Evolutionary conservation across 2,329 filamentous ascomycete genomes (phyloP), one percentile per base, ranked within the genome.

Genomic region (Lomentospora prolificans): DNA sequence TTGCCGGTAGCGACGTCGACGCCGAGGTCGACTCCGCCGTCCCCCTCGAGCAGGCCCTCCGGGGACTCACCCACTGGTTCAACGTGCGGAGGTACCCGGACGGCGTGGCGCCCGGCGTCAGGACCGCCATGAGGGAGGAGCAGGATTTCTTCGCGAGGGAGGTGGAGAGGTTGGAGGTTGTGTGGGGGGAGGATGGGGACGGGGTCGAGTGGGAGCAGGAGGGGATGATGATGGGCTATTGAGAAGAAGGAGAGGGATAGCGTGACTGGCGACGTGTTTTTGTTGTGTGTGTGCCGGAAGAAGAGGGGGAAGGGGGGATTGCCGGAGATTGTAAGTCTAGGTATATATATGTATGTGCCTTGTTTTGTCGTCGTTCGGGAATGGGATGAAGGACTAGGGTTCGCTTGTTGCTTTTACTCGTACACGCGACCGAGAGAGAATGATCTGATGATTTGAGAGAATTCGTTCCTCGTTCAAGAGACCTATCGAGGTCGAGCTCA

Each of bases 21-120:
- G 89, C 87, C 1, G 92, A 96, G 62, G 90, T 97, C 1, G 94
- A 97, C 65, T 89, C 95, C 66, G 89, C 91, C 12, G 74, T 97
- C 62, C 92, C 92, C 2, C 76, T 96, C 6, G 94, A 99, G 71
- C 91, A 96, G 73, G 90, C 90, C 1, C 75, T 97, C 48, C 78
- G 94, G 46, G 89, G 88, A 44, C 70, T 99, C 60, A 96, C 92
- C 55, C 90, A 96, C 68, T 99, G 94, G 90, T 89, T 89, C 75
- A 96, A 96, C 68, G 75, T 96, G 63, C 81, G 89, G 57, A 73
- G 82, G 60, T 96, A 95, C 65, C 87, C 88, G 19, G 87, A 90
- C 57, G 81, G 85, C 57, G 89, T 96, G 79, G 66, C 69, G 31
- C 69, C 72, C 10, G 80, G 79, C 57, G 72, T 80, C 52, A 66